phyloP scores from a whole-genome alignment of 352 stramenopile species.

The Phytopythium oedochilum region DNA sequence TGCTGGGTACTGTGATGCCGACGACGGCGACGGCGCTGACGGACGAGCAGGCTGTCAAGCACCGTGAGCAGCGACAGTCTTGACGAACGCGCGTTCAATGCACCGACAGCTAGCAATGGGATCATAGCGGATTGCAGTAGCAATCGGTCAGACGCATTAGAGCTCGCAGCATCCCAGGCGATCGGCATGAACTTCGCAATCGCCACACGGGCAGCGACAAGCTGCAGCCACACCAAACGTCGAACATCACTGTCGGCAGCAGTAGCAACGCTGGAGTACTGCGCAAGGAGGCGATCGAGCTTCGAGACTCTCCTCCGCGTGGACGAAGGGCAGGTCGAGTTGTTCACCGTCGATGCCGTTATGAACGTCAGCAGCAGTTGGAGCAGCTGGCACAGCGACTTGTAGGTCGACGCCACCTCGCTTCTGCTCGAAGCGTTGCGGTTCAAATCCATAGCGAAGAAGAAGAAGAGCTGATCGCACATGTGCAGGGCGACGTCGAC shows the following conservation, averaged over 20 bases:
- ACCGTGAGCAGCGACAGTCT: constrained; percentile 6
- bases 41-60: constrained; percentile 17
- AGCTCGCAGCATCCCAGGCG: background rate
- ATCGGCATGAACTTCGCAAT: background rate
- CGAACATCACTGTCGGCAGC: background rate
- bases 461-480: constrained; percentile 50
- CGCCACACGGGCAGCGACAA: background rate
- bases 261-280: background rate
- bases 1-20: background rate
- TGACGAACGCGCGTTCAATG: constrained; percentile 8
- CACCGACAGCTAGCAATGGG: constrained; percentile 19
- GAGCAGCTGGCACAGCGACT: constrained; percentile 30
- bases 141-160: background rate
- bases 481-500: constrained; percentile 22
- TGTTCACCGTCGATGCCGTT: constrained; percentile 8
- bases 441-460: constrained; percentile 12
- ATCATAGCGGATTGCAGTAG: constrained; percentile 5
- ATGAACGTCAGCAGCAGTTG: constrained; percentile 27
- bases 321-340: background rate
- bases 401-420: background rate
- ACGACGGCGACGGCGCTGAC: background rate
- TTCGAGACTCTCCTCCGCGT: background rate
- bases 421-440: background rate
- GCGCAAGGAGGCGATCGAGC: background rate
- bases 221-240: background rate